Conservation (phyloP, 352 stramenopile genomes). For the Phytophthora ramorum region DNA sequence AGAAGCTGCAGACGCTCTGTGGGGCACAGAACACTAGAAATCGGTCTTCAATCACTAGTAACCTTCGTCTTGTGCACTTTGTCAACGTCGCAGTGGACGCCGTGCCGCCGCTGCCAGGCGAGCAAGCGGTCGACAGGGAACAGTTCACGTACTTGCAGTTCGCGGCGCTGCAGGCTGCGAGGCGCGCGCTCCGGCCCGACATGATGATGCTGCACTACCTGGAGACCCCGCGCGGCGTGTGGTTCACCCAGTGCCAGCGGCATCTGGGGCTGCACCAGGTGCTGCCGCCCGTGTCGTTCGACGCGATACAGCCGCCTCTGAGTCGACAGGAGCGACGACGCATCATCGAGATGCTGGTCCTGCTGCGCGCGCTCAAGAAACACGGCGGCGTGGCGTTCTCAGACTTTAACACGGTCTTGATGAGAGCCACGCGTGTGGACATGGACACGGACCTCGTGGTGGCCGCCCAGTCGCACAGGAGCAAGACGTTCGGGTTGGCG, state of each 20-base stretch:
- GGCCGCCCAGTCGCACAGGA: constrained; percentile 15
- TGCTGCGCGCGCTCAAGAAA: constrained; percentile 47
- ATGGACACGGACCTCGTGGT: constrained; percentile 28
- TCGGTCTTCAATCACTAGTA: neutral
- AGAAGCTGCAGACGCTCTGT: constrained; percentile 2
- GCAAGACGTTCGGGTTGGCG: constrained; percentile 29
- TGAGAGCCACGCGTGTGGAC: constrained; percentile 24
- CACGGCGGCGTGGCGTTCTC: constrained; percentile 39
- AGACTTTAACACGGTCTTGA: constrained; percentile 46
- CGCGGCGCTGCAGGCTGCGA: constrained; percentile 41
- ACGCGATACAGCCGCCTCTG: neutral
- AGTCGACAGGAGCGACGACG: constrained; percentile 31
- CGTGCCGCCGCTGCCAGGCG: constrained; percentile 16
- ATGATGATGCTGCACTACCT: constrained; percentile 56
- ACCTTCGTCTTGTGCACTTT: constrained; percentile 42
- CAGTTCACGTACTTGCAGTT: constrained; percentile 52
- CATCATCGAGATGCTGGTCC: constrained; percentile 43
- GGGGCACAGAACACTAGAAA: neutral
- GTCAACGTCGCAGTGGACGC: constrained; percentile 38
- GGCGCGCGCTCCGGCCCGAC: constrained; percentile 26
- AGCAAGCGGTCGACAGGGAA: constrained; percentile 19
- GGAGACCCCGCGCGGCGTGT: constrained; percentile 39
- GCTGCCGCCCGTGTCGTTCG: constrained; percentile 34
- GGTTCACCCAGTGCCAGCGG: constrained; percentile 57
- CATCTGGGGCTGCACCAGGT: constrained; percentile 52